Evolutionary conservation across 208 protist genomes (phyloP).

Genomic region (Polymyxa betae): DNA sequence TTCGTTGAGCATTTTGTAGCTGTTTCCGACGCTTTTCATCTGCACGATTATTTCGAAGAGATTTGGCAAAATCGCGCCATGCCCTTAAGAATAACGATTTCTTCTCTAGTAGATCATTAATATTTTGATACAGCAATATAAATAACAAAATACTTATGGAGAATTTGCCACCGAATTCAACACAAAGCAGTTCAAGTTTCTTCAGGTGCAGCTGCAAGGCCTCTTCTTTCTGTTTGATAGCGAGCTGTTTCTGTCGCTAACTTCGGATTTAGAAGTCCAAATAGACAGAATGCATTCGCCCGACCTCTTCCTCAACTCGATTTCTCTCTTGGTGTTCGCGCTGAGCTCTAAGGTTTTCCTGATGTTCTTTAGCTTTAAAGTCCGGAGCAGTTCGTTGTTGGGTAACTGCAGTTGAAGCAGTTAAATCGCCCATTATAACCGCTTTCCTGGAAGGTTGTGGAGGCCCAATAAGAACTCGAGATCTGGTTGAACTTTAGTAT

Average conservation of each 20-base stretch:
- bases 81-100: too few species aligned
- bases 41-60: background rate
- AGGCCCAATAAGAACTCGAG: conserved; percentile 40
- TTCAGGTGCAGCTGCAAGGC: too few species aligned
- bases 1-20: background rate
- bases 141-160: too few species aligned
- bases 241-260: too few species aligned
- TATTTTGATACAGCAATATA: too few species aligned
- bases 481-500: background rate
- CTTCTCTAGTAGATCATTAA: too few species aligned
- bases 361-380: background rate
- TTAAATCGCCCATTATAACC: too few species aligned
- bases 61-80: too few species aligned
- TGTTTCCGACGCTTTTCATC: background rate
- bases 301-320: background rate
- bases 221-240: too few species aligned
- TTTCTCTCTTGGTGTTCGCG: background rate
- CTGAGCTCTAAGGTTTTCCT: background rate
- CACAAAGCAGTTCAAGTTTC: too few species aligned
- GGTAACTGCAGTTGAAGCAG: background rate
- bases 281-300: too few species aligned
- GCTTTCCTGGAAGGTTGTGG: background rate
- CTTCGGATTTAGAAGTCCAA: background rate
- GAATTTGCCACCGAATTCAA: too few species aligned
- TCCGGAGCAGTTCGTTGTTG: background rate